Evolutionary conservation across 2,329 filamentous ascomycete species (phyloP), one percentile per base, ranked within the genome.

Genomic region (Microcyclospora tardicrescens): DNA sequence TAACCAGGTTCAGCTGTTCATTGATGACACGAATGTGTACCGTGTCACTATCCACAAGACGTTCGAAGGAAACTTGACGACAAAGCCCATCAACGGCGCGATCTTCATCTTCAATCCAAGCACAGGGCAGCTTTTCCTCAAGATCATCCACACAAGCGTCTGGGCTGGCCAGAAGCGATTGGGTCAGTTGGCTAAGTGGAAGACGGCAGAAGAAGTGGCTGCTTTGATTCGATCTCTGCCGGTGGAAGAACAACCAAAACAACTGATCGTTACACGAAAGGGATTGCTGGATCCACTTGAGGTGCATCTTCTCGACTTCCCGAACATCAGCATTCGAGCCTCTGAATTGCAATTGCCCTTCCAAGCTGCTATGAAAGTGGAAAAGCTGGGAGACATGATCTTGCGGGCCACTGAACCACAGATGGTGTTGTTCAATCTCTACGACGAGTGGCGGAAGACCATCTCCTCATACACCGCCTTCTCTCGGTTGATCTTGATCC

Each of bases 21-120:
- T 98, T 47, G 91, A 98, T 53, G 91, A 98, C 59, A 98, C 91
- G 43, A 98, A 98, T 55, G 93, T 98, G 37, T 98, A 98, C 60
- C 87, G 91, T 68, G 91, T 98, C 44, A 98, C 91, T 0, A 98
- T 98, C 46, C 91, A 98, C 72, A 98, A 98, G 75, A 98, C 91
- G 0, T 98, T 98, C 46, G 91, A 98, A 63, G 91, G 91, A 53
- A 98, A 98, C 59, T 70, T 98, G 75, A 98, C 91, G 0, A 98
- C 91, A 2, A 98, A 98, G 65, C 91, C 91, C 3, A 98, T 98
- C 72, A 98, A 98, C 61, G 91, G 91, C 59, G 91, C 93, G 34
- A 96, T 98, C 60, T 98, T 98, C 70, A 98, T 98, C 58, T 96
- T 98, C 75, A 98, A 98, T 60, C 91, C 93, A n/a, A 78, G 89